Conservation (phyloP, 331 rosid genomes). For the Pyrus hybrid region DNA sequence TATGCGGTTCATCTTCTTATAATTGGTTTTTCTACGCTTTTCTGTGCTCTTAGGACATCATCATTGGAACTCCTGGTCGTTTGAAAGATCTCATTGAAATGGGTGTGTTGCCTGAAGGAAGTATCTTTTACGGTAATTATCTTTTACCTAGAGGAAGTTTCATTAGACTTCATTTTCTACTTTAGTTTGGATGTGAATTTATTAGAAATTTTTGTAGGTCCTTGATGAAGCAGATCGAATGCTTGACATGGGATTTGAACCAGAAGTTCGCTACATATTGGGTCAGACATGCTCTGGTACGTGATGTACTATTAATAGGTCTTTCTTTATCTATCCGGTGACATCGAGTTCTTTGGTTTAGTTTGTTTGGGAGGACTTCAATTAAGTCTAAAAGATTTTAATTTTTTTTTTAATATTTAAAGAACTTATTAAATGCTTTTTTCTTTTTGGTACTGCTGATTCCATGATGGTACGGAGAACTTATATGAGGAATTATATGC, state of each 20-base stretch:
- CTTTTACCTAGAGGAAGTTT: too few species aligned
- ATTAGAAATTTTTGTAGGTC: conserved; percentile 38
- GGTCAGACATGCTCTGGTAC: conserved; percentile 78
- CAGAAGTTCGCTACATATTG: conserved; percentile 76
- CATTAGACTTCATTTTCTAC: background rate
- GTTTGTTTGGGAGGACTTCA: background rate
- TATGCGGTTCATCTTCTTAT: background rate
- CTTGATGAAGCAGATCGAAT: conserved; percentile 99
- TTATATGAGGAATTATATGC: background rate
- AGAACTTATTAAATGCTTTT: background rate
- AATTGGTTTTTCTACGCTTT: background rate
- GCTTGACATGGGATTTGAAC: conserved; percentile 99
- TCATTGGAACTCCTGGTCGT: conserved; percentile 97
- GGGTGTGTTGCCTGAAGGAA: conserved; percentile 65
- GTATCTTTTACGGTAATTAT: conserved; percentile 79
- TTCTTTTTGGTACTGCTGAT: background rate
- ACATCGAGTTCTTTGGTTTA: background rate
- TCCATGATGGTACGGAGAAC: background rate
- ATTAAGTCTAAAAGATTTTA: background rate
- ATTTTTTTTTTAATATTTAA: background rate
- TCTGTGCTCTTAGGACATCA: conserved; percentile 54
- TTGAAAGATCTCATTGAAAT: conserved; percentile 79
- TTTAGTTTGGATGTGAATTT: background rate
- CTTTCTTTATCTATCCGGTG: background rate
- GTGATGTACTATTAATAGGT: background rate